Evolutionary conservation across 768 basidiomycete species (phyloP), one percentile per base, ranked within the genome.

Genomic region (Coprinopsis strossmayeri): DNA sequence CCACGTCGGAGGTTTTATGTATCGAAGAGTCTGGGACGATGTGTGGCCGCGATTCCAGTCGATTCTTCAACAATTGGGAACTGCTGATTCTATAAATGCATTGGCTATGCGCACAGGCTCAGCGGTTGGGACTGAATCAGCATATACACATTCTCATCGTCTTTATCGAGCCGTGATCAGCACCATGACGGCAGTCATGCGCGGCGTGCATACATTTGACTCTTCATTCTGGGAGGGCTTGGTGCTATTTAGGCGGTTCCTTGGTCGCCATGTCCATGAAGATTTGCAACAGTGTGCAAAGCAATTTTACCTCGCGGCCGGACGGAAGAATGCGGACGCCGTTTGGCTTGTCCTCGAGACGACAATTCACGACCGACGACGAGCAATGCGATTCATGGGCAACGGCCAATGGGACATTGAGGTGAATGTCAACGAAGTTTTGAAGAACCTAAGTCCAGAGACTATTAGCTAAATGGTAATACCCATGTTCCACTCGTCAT

Each of bases 1-100:
- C 30, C 72, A 88, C 55, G 78, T 82, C 23, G 96, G 94, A 21
- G 79, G 78, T 46, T 96, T 90, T 67, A 94, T 98, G 88, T 77
- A 76, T 42, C 72, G 80, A 27, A 73, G 87, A 47, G 76, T 98
- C 26, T 87, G 93, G 80, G 91, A 96, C 55, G 89, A 97, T 53
- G 77, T 92, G 17, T 98, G 95, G 94, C 95, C 95, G 1, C 79
- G 76, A 34, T 89, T 95, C 60, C 70, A 67, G 32, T 58, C 53
- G 7, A 71, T 96, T 49, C 65, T 97, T 32, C 64, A 62, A 2
- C 70, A 67, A 17, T 72, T 92, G 18, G 78, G 82, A 48, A 64
- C 62, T n/a, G 79, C 74, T 7, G 91, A 95, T 55, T 61, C 72
- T 34, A 66, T 69, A 15, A 90, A 67, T 44, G 90, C 92, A 0